A percentile compares a stretch with the other conserved stretches of the same genome.
Conservation (phyloP, 73 alveolate species). For the Tetrahymena borealis region DNA sequence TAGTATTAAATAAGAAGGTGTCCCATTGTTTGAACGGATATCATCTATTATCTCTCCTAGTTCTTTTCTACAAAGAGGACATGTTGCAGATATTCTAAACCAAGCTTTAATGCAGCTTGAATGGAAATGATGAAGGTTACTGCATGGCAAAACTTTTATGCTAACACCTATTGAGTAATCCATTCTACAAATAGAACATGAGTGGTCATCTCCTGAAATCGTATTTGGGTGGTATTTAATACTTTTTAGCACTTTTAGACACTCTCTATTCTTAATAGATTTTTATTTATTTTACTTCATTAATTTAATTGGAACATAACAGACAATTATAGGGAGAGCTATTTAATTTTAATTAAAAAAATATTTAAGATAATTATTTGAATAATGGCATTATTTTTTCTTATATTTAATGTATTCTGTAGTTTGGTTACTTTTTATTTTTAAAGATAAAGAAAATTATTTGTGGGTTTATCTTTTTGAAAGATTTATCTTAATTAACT, state of each 20-base stretch:
- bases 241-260: background rate
- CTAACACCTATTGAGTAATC: conserved; percentile 2
- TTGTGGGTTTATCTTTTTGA: too few relatives aligned
- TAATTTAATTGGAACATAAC: background rate
- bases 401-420: too few relatives aligned
- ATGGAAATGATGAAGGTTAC: conserved; percentile 6
- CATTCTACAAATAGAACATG: conserved; percentile 12
- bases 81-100: conserved; percentile 8
- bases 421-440: too few relatives aligned
- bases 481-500: too few relatives aligned
- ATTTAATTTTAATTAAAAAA: background rate
- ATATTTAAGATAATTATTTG: too few relatives aligned
- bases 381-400: too few relatives aligned
- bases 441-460: too few relatives aligned
- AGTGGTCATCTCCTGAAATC: conserved; percentile 8
- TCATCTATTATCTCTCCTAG: background rate
- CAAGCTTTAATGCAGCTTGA: conserved; percentile 9
- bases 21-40: background rate
- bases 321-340: background rate
- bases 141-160: background rate
- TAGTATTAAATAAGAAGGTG: background rate
- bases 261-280: background rate
- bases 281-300: background rate
- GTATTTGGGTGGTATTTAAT: conserved; percentile 5
- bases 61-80: conserved; percentile 29